Evolutionary conservation across 208 protist species (phyloP), one percentile per base, ranked within the genome.

Genomic region (Baffinella frigidus): DNA sequence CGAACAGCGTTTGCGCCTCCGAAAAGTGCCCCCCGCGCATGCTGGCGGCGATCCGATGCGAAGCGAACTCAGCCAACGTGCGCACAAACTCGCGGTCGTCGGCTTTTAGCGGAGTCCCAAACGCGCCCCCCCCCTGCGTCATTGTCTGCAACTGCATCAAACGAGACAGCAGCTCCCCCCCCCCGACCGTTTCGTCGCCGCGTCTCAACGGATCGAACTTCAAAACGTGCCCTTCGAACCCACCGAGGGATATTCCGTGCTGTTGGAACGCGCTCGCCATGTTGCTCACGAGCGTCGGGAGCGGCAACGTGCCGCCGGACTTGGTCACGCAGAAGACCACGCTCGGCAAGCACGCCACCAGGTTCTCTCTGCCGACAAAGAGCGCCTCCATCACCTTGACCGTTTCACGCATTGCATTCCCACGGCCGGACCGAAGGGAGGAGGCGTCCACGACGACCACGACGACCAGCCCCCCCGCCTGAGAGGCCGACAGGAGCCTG

Each of bases 311-410:
- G 2, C 41, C 43, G 10, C 39, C 30, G 41, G 77, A 30, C 36
- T 87, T 87, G 39, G 77, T 68, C 7, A 87, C 44, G 39, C 77
- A 87, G 35, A 56, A 87, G 27, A 87, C 3, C 5, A 30, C 41
- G 24, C 71, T 30, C 20, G 11, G 24, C n/a, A 80, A 14, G 71
- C n/a, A n/a, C n/a, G n/a, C n/a, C n/a, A n/a, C n/a, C n/a, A n/a
- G 20, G 24, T 80, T 30, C 7, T 74, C 68, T 24, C 10, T 20
- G 36, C 33, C 71, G n/a, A 17, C 71, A 80, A 80, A 30, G 30
- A 80, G 33, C 20, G n/a, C 27, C 1, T n/a, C 30, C 3, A 87
- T 30, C 0, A 87, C 61, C 7, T 67, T 61, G 27, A 87, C 33
- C 5, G 77, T 87, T 0, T 87, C 38, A 30, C 61, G 27, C 3